Conservation (phyloP, 768 basidiomycete species). For the Leccinum subgranulosum region DNA sequence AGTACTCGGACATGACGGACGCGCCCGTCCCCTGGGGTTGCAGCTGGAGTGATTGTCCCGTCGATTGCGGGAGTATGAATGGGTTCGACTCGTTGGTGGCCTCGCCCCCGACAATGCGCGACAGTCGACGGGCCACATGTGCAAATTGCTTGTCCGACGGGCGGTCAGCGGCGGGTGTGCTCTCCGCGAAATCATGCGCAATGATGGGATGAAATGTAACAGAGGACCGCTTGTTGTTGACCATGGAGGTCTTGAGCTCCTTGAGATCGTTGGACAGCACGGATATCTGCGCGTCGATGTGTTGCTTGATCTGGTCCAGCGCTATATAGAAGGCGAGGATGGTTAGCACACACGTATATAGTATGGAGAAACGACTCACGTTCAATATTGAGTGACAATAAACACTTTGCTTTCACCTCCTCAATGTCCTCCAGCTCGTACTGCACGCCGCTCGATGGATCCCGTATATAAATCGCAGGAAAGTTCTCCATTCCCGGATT, state of each 20-base stretch:
- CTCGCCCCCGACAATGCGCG: conserved; percentile 56
- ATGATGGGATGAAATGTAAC: conserved; percentile 45
- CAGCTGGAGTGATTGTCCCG: conserved; percentile 56
- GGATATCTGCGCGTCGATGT: conserved; percentile 91
- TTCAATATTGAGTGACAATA: conserved; percentile 93
- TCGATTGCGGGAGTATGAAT: conserved; percentile 56
- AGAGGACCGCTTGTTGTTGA: conserved; percentile 52
- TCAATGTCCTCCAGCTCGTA: conserved; percentile 95
- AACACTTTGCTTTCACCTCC: conserved; percentile 84
- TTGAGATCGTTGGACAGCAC: conserved; percentile 84
- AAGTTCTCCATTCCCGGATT: conserved; percentile 92
- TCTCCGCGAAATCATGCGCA: conserved; percentile 57
- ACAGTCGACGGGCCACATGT: conserved; percentile 68
- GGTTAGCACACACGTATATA: neutral
- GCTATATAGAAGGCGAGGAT: conserved; percentile 49
- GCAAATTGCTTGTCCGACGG: conserved; percentile 77
- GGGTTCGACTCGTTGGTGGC: conserved; percentile 31
- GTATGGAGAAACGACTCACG: conserved; percentile 58
- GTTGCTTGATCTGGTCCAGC: conserved; percentile 97
- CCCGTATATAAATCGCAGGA: conserved; percentile 93
- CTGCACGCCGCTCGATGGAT: conserved; percentile 87
- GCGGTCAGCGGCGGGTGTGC: conserved; percentile 60
- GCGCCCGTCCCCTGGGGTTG: conserved; percentile 73
- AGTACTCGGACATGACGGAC: conserved; percentile 71
- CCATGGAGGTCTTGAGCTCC: conserved; percentile 72